Base-by-base conservation (phyloP, 768 basidiomycete species). In the Crepidotus variabilis region DNA sequence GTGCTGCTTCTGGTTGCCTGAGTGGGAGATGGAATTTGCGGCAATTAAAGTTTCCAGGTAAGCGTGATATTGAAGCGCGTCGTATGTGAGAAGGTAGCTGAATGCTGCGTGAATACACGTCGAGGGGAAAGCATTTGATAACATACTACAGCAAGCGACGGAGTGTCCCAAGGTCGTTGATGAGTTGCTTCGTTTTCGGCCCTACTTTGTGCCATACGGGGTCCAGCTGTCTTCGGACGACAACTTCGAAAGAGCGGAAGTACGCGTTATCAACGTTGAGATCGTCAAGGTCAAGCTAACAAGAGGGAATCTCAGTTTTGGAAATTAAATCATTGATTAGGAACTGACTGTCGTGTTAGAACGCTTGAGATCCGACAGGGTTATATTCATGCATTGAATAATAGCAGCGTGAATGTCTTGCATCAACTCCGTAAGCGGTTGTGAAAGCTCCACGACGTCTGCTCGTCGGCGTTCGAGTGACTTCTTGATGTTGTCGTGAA, bases 171-270 rank as follows among this genome's bases (percentile, higher is more conserved):
- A 99, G 82, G 67, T 98, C 96, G 51, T 78, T 83, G 8, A 98
- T 93, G 10, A 98, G 83, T 58, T 94, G 92, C 63, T 92, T 94
- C 4, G 95, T 98, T 58, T 84, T 88, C 0, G 92, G 86, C 0
- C 94, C 94, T 23, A 96, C 95, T 72, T 94, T 92, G 70, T 98
- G 94, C 96, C 97, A 98, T 6, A 97, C 88, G 0, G 94, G 81
- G 69, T 97, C 93, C 7, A 98, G 82, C 64, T 95, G 93, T 32
- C 84, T 82, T 2, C 95, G 84, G 2, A 98, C 94, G 50, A 96
- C 80, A 18, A 82, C 73, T 65, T 98, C 95, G 65, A 98, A 99
- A 1, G 90, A 92, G 33, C 86, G 85, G 70, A 98, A 98, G 63
- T 98, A 94, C 0, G 94, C 92, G 63, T 90, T 94, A 65, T 97